Percentiles rank a stretch among this genome's conserved stretches.
These are phyloP conservation scores for Odontarrhena argentea DNA, from an alignment of 345 rosid genomes.

Conservation along the genomic window DNA sequence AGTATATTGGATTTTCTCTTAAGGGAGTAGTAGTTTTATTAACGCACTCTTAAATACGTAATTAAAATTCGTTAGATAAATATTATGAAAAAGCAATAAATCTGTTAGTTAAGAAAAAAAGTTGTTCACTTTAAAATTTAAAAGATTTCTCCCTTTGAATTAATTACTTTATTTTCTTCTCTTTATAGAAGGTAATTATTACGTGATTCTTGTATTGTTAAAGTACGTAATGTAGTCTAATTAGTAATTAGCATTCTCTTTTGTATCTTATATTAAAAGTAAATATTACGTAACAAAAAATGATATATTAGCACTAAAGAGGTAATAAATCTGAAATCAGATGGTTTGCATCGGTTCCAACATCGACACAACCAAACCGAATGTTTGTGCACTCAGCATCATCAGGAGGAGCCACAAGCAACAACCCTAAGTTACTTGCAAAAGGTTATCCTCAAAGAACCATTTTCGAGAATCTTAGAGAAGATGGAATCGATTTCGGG, in stretches of 20 bases:
- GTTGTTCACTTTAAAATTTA: too few relatives aligned
- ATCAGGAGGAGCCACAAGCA: conserved; percentile 88
- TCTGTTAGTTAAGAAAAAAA: background rate
- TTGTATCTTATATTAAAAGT: background rate
- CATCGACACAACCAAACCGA: conserved; percentile 89
- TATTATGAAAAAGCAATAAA: background rate
- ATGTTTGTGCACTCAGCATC: conserved; percentile 78
- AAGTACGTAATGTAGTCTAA: conserved; percentile 3
- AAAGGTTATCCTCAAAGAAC: conserved; percentile 83
- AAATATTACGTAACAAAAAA: background rate
- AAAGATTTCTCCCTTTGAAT: too few relatives aligned
- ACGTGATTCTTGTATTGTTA: background rate
- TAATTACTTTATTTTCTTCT: background rate
- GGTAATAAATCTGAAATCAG: conserved; percentile 26
- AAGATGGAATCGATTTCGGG: conserved; percentile 59
- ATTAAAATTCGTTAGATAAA: background rate
- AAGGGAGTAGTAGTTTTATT: too few relatives aligned
- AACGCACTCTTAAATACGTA: too few relatives aligned
- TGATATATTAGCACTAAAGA: background rate
- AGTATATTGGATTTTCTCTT: too few relatives aligned
- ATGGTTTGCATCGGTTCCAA: conserved; percentile 91
- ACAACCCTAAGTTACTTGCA: conserved; percentile 53
- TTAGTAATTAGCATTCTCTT: background rate
- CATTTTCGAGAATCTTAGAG: conserved; percentile 69
- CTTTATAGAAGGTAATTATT: conserved; percentile 1